phyloP scores from a whole-genome alignment of 139 green algal species.

The Picochlorum sp. region DNA sequence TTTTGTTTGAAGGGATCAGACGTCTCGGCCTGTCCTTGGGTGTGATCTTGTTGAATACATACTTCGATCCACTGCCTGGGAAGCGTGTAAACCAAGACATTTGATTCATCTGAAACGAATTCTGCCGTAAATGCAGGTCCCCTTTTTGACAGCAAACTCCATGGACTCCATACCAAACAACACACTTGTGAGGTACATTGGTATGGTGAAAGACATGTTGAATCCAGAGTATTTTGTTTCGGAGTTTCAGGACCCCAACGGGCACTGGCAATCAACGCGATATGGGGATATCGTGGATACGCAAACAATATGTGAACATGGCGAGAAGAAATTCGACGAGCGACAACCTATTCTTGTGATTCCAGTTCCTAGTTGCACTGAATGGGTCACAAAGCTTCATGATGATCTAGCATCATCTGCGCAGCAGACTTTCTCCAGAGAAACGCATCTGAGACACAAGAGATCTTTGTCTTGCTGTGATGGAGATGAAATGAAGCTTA shows the following conservation, averaged over 20 bases:
- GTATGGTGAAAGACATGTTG: constrained; percentile 64
- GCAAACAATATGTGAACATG: background rate
- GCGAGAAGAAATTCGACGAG: constrained; percentile 15
- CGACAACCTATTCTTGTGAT: constrained; percentile 20
- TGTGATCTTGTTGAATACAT: too few species aligned
- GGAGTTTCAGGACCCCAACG: constrained; percentile 25
- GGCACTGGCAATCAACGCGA: constrained; percentile 33
- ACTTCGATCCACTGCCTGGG: too few species aligned
- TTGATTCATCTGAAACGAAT: too few species aligned
- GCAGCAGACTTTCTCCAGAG: background rate
- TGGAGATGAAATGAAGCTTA: too few species aligned
- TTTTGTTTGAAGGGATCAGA: too few species aligned
- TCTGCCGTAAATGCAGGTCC: constrained; percentile 30
- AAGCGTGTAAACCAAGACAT: too few species aligned
- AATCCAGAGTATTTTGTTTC: constrained; percentile 63
- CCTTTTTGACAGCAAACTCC: constrained; percentile 21
- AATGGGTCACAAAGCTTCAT: constrained; percentile 25
- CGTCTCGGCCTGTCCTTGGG: too few species aligned
- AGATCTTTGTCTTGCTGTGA: background rate
- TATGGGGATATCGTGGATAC: constrained; percentile 25
- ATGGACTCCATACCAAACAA: constrained; percentile 39
- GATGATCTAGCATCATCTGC: constrained; percentile 5
- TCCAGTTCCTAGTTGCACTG: constrained; percentile 30
- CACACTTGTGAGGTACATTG: constrained; percentile 47
- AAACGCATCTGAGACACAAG: background rate